Percentiles rank a stretch among this genome's conserved stretches.
Evolutionary conservation across 2,329 filamentous ascomycete genomes (phyloP).

Genomic region (Ophiosphaerella herpotricha): DNA sequence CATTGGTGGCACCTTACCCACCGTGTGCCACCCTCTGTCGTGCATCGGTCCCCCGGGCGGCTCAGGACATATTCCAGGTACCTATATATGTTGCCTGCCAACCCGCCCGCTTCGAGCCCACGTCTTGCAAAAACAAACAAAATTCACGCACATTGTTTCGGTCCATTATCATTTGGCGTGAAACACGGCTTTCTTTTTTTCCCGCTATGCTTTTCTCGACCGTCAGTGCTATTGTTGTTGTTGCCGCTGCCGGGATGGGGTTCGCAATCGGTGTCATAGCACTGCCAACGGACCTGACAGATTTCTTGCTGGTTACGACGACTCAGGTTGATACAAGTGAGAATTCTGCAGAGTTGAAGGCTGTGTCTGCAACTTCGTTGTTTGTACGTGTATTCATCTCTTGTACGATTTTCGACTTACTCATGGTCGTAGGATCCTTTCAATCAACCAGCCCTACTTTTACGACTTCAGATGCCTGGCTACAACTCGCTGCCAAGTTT

Average conservation of each 20-base stretch:
- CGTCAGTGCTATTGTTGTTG: conserved; percentile 5
- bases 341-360: conserved; percentile 38
- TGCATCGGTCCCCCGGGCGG: neutral
- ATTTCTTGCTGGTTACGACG: conserved; percentile 50
- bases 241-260: neutral
- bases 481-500: conserved; percentile 48
- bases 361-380: conserved; percentile 46
- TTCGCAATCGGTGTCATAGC: conserved; percentile 9
- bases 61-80: conserved; percentile 2
- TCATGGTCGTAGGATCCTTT: conserved; percentile 32
- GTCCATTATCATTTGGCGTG: neutral
- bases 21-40: neutral
- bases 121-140: neutral
- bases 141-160: neutral
- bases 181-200: neutral
- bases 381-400: conserved; percentile 27
- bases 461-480: conserved; percentile 46
- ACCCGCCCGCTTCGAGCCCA: neutral
- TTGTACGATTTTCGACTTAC: neutral
- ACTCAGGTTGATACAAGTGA: conserved; percentile 24
- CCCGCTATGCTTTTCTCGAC: conserved; percentile 19
- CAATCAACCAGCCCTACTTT: conserved; percentile 39
- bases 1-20: conserved; percentile 10
- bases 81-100: neutral
- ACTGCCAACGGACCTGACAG: conserved; percentile 18